Evolutionary conservation across 306 rosid species (phyloP).

Genomic region (Carpinus viminea): DNA sequence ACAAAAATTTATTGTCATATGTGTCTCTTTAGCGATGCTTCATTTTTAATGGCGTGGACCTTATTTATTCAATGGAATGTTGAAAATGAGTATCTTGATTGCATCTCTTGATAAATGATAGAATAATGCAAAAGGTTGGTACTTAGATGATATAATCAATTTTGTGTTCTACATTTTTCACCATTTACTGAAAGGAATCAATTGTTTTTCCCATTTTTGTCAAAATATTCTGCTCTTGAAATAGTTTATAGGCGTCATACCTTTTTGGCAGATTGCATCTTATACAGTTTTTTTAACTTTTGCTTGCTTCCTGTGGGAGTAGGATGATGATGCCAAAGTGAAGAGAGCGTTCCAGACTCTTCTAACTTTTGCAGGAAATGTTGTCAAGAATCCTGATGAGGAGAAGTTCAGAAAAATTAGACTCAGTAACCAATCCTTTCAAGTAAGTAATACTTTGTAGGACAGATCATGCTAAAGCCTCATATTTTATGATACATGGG

Average conservation of each 20-base stretch:
- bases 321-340: conserved; percentile 78
- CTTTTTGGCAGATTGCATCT: neutral
- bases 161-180: neutral
- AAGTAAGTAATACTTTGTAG: conserved; percentile 42
- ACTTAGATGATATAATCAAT: neutral
- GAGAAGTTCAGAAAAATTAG: conserved; percentile 84
- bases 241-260: neutral
- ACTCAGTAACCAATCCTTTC: conserved; percentile 67
- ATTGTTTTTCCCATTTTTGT: neutral
- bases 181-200: neutral
- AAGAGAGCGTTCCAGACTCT: conserved; percentile 82
- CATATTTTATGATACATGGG: neutral
- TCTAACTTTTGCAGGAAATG: conserved; percentile 71
- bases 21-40: neutral
- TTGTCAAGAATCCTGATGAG: conserved; percentile 73
- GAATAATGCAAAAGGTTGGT: neutral
- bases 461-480: neutral
- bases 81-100: neutral
- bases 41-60: neutral
- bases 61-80: neutral
- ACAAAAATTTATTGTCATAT: no score
- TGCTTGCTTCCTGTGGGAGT: conserved; percentile 26
- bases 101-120: neutral
- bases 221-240: neutral
- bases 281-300: neutral